Conservation (phyloP, 495 filamentous ascomycete species). For the Aspergillus indologenus region DNA sequence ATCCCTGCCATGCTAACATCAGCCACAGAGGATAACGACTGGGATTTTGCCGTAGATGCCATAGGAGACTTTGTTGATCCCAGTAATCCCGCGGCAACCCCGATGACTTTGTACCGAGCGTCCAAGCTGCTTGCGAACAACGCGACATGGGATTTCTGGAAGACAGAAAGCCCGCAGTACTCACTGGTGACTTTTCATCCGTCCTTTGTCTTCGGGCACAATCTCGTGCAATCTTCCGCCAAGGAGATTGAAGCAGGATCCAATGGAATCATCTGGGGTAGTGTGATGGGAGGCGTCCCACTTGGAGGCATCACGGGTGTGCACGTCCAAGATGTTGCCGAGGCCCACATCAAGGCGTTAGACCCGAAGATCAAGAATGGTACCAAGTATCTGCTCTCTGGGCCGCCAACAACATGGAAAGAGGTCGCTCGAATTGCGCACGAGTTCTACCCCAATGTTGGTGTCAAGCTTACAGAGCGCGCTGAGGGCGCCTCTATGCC, state of each 20-base stretch:
- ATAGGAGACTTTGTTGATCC: slow-evolving; percentile 20
- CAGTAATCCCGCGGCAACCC: slow-evolving; percentile 12
- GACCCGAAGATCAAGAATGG: slow-evolving; percentile 22
- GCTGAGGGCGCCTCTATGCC: slow-evolving; percentile 35
- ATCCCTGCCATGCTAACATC: background rate
- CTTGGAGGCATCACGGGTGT: slow-evolving; percentile 20
- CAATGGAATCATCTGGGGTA: slow-evolving; percentile 21
- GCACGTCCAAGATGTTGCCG: slow-evolving; percentile 43
- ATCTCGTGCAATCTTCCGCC: slow-evolving; percentile 25
- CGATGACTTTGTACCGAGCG: slow-evolving; percentile 26
- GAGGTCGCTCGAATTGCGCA: slow-evolving; percentile 30
- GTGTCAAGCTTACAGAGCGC: slow-evolving; percentile 24
- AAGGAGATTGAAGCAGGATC: slow-evolving; percentile 18
- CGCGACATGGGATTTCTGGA: slow-evolving; percentile 27
- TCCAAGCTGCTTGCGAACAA: slow-evolving; percentile 32
- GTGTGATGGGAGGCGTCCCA: slow-evolving; percentile 20
- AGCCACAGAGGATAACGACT: slow-evolving; percentile 28
- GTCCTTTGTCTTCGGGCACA: slow-evolving; percentile 31
- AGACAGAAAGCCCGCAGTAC: slow-evolving; percentile 25
- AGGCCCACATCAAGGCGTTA: slow-evolving; percentile 32
- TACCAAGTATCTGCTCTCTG: slow-evolving; percentile 29
- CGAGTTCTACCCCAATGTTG: slow-evolving; percentile 27
- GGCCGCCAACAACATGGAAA: slow-evolving; percentile 20
- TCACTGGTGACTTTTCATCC: slow-evolving; percentile 29
- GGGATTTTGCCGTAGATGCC: slow-evolving; percentile 29